phyloP scores from a whole-genome alignment of 1,284 basidiomycete genomes.

The Puccinia novopanici region DNA sequence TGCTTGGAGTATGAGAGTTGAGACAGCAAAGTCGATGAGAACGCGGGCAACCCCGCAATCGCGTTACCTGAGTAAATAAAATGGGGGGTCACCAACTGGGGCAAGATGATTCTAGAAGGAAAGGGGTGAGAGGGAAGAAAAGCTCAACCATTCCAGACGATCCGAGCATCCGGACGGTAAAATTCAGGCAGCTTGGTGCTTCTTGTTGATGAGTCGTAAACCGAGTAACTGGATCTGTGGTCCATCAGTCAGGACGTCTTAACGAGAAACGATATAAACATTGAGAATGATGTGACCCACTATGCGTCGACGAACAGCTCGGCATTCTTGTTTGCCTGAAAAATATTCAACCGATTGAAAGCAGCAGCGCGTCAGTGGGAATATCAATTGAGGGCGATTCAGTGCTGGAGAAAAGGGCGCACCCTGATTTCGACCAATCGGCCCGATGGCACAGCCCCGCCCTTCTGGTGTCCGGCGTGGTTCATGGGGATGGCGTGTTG shows the following conservation, averaged over 20 bases:
- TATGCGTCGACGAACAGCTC: slow-evolving; percentile 41
- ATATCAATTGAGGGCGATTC: background rate
- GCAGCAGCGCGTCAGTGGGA: background rate
- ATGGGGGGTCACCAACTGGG: background rate
- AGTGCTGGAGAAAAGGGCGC: background rate
- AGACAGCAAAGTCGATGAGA: slow-evolving; percentile 21
- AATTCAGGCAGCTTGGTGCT: slow-evolving; percentile 23
- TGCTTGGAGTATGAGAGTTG: slow-evolving; percentile 46
- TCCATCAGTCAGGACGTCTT: slow-evolving; percentile 13
- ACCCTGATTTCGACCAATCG: slow-evolving; percentile 21
- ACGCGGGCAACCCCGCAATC: background rate
- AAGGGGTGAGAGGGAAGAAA: background rate
- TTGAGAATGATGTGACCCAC: slow-evolving; percentile 5
- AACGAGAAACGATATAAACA: background rate
- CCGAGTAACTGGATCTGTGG: slow-evolving; percentile 35
- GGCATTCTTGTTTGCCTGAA: slow-evolving; percentile 34
- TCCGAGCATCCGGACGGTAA: slow-evolving; percentile 38
- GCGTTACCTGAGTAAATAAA: slow-evolving; percentile 38
- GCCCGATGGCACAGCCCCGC: slow-evolving; percentile 5
- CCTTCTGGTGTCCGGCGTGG: slow-evolving; percentile 5
- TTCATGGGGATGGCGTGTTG: too few relatives aligned
- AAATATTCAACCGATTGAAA: background rate
- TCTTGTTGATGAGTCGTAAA: slow-evolving; percentile 30
- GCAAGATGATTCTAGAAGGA: background rate
- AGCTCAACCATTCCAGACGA: slow-evolving; percentile 44